Percentiles rank a stretch among this genome's conserved stretches.
phyloP scores from a whole-genome alignment of 2,329 filamentous ascomycete species.

The Verticillium alfalfae region DNA sequence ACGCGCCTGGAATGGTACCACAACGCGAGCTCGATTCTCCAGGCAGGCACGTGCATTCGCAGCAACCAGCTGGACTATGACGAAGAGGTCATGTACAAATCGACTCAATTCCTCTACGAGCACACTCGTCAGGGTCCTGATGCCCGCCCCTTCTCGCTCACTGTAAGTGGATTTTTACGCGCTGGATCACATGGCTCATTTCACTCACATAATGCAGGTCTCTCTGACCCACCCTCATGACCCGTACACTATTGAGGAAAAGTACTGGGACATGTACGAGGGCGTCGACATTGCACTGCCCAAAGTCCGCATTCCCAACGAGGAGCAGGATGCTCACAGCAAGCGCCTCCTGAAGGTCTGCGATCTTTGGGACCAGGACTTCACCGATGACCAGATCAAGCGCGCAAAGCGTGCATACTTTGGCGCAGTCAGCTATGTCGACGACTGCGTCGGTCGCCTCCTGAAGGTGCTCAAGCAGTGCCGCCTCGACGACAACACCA shows the following conservation, averaged over 20 bases:
- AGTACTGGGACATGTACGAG: slow-evolving; percentile 92
- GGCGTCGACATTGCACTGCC: slow-evolving; percentile 82
- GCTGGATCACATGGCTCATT: neutral
- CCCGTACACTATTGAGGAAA: slow-evolving; percentile 87
- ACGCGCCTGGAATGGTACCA: slow-evolving; percentile 90
- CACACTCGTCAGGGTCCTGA: slow-evolving; percentile 74
- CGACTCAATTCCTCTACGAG: slow-evolving; percentile 84
- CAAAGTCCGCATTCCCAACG: slow-evolving; percentile 69
- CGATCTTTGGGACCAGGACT: slow-evolving; percentile 78
- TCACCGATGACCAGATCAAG: slow-evolving; percentile 81
- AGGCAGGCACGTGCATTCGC: slow-evolving; percentile 81
- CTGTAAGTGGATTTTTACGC: slow-evolving; percentile 32
- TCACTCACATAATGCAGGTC: slow-evolving; percentile 38
- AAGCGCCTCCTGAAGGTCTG: slow-evolving; percentile 81
- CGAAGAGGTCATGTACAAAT: slow-evolving; percentile 91
- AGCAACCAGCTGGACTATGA: slow-evolving; percentile 96
- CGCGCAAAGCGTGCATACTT: slow-evolving; percentile 85
- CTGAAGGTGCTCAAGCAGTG: slow-evolving; percentile 74
- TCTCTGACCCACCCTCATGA: slow-evolving; percentile 94
- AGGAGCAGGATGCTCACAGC: slow-evolving; percentile 81
- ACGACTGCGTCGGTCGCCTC: slow-evolving; percentile 84
- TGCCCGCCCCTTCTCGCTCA: slow-evolving; percentile 77
- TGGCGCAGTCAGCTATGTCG: slow-evolving; percentile 87
- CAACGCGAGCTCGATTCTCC: slow-evolving; percentile 88
- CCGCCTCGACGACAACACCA: slow-evolving; percentile 76